Conservation (phyloP, 495 filamentous ascomycete species). For the Jackrogersella multiformis region DNA sequence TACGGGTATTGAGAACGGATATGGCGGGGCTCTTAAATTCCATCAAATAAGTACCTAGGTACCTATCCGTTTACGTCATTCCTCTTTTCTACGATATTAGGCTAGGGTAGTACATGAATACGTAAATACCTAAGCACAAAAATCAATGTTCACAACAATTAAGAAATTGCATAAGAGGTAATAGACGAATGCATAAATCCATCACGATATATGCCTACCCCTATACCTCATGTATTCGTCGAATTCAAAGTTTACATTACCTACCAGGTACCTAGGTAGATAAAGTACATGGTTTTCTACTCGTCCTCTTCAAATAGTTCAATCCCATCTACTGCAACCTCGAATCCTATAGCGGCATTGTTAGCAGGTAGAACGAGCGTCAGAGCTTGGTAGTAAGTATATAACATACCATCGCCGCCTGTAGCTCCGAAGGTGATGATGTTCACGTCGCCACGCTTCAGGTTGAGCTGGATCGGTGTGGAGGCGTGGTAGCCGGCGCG, state of each 20-base stretch:
- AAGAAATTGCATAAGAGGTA: not conserved
- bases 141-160: not conserved
- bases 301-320: slow-evolving; percentile 49
- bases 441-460: slow-evolving; percentile 50
- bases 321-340: slow-evolving; percentile 46
- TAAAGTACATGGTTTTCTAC: not conserved
- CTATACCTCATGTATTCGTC: too few relatives aligned
- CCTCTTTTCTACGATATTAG: not conserved
- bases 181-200: not conserved
- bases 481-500: slow-evolving; percentile 53
- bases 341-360: slow-evolving; percentile 35
- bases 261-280: too few relatives aligned
- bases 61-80: slow-evolving; percentile 14
- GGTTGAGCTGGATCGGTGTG: slow-evolving; percentile 48
- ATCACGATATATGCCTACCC: not conserved
- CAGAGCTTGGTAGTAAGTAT: not conserved
- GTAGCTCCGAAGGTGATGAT: slow-evolving; percentile 51
- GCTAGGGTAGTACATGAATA: not conserved
- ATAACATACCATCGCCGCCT: slow-evolving; percentile 43
- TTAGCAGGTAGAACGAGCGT: not conserved
- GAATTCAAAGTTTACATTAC: too few relatives aligned
- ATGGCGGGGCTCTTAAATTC: too few relatives aligned
- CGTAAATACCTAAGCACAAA: not conserved
- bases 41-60: too few relatives aligned
- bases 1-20: not conserved